Base-by-base conservation (phyloP, 2,329 filamentous ascomycete species). In the Neofusicoccum parvum region DNA sequence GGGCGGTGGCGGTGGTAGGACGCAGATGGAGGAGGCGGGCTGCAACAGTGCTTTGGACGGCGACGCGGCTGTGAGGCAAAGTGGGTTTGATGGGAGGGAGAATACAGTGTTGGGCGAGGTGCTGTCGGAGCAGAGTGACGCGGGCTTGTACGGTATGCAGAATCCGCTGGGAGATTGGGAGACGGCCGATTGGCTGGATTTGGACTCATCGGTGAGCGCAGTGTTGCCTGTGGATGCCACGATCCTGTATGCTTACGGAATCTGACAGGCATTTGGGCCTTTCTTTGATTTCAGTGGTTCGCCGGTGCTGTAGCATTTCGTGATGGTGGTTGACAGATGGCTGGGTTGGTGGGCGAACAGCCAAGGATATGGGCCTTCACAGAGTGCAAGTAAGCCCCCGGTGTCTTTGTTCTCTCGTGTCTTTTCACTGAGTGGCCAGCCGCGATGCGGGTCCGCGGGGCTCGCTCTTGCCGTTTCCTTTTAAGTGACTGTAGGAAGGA, bases 171-270 rank as follows among this genome's bases (percentile, higher is more conserved):
- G 73, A 32, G 68, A 73, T 23, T 77, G 75, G 75, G 70, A 74
- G 23, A 74, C 73, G 1, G 73, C 72, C 1, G 75, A 77, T 62
- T 76, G 75, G 75, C 69, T 77, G 36, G 70, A 76, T 43, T 66
- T 77, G 7, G 75, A 77, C 58, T 72, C 73, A 10, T 75, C 74
- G 2, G 75, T 74, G 4, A 56, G 58, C 27, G 27, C 15, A 9
- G 5, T 32, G 23, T 34, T 39, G 14, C 34, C 11, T 10, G 5
- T 23, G 23, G 5, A 71, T 64, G 68, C 67, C 0, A 66, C 71
- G n/a, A 60, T 68, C 20, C 49, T 32, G 3, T n/a, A 1, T n/a
- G 17, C 12, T 53, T 15, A 43, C 34, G 27, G 37, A 7, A 3
- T 17, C n/a, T 34, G 34, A 12, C 23, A 62, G 59, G 59, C 48